Evolutionary conservation across 2,329 filamentous ascomycete genomes (phyloP).

Genomic region (Pseudonectria buxi): DNA sequence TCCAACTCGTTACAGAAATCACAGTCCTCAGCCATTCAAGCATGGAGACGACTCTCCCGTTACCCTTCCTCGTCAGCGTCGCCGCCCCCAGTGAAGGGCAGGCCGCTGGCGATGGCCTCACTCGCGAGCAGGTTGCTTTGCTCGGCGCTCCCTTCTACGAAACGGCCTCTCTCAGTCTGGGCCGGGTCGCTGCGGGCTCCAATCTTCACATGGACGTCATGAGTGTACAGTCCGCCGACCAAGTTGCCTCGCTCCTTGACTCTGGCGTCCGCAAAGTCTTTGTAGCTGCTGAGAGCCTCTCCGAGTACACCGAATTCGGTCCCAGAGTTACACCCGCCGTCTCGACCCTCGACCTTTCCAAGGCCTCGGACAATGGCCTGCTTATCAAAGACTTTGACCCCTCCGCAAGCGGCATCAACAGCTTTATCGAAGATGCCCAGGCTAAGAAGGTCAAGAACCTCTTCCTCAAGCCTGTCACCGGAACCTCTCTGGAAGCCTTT

Average conservation of each 20-base stretch:
- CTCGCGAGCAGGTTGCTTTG: constrained; percentile 49
- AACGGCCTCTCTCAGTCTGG: constrained; percentile 42
- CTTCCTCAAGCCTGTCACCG: constrained; percentile 45
- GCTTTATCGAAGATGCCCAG: constrained; percentile 40
- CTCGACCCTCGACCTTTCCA: constrained; percentile 38
- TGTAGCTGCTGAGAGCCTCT: constrained; percentile 63
- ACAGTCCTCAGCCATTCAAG: constrained; percentile 12
- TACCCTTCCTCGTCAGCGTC: constrained; percentile 57
- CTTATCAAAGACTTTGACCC: constrained; percentile 48
- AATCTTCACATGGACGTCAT: constrained; percentile 73
- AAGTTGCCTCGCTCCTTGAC: constrained; percentile 76
- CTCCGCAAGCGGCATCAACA: constrained; percentile 31
- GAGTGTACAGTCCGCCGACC: constrained; percentile 58
- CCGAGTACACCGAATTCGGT: constrained; percentile 48
- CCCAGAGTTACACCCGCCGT: constrained; percentile 49
- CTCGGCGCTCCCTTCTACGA: constrained; percentile 54
- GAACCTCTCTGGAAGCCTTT: constrained; percentile 39
- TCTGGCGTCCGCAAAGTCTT: constrained; percentile 80
- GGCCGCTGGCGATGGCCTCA: constrained; percentile 46
- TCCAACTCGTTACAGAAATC: no score
- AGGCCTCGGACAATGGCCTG: constrained; percentile 42
- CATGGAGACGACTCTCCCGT: constrained; percentile 59
- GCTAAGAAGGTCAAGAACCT: constrained; percentile 39
- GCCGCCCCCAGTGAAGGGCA: constrained; percentile 41
- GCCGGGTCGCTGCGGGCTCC: constrained; percentile 43